A percentile compares a stretch with the other conserved stretches of the same genome.
phyloP scores from a whole-genome alignment of 768 basidiomycete species.

The Mrakia gelida region DNA sequence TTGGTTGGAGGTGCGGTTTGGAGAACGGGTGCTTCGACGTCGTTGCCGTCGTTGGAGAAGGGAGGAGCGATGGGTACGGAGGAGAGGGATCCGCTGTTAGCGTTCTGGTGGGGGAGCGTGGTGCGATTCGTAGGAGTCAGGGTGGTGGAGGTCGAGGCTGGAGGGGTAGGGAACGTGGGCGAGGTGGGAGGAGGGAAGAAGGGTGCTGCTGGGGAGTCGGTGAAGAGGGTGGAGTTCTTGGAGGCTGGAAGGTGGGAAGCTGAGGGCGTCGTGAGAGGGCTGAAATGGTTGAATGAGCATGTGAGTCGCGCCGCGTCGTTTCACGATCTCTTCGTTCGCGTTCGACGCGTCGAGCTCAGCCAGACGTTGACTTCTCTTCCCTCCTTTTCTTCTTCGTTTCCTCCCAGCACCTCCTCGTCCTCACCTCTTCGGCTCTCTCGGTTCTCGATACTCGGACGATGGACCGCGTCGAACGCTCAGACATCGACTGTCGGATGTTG shows the following conservation, averaged over 20 bases:
- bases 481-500: slow-evolving; percentile 35
- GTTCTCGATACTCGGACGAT: slow-evolving; percentile 63
- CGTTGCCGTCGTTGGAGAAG: not conserved
- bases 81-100: slow-evolving; percentile 59
- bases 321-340: not conserved
- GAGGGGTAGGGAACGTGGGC: slow-evolving; percentile 46
- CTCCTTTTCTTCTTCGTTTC: slow-evolving; percentile 36
- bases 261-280: slow-evolving; percentile 59
- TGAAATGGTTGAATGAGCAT: slow-evolving; percentile 83
- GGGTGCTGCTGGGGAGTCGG: not conserved
- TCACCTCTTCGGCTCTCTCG: slow-evolving; percentile 55
- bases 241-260: slow-evolving; percentile 59
- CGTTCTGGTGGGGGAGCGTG: slow-evolving; percentile 75
- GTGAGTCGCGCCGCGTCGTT: slow-evolving; percentile 54
- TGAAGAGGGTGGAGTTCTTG: slow-evolving; percentile 61
- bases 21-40: slow-evolving; percentile 48
- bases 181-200: not conserved
- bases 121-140: slow-evolving; percentile 64
- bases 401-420: slow-evolving; percentile 38
- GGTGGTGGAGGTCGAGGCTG: slow-evolving; percentile 47
- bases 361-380: not conserved
- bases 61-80: not conserved
- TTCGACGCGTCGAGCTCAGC: slow-evolving; percentile 39
- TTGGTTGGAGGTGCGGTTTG: slow-evolving; percentile 39
- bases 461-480: slow-evolving; percentile 58